phyloP scores from a whole-genome alignment of 1,284 basidiomycete genomes.

The Phylloboletellus chloephorus region DNA sequence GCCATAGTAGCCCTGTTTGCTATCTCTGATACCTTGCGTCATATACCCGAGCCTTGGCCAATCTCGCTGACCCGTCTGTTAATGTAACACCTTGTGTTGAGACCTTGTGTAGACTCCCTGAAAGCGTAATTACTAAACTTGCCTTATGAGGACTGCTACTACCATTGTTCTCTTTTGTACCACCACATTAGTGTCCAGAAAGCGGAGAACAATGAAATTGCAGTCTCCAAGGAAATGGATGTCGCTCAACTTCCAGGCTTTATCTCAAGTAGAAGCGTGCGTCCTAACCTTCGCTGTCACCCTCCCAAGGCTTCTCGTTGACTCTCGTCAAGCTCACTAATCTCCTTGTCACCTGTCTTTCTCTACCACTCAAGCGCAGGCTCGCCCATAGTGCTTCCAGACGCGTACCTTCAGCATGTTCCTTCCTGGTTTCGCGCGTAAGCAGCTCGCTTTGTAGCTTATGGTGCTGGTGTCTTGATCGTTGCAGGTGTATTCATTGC shows the following conservation, averaged over 20 bases:
- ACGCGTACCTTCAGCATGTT: constrained; percentile 26
- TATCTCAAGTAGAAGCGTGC: too few species aligned
- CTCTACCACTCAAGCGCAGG: constrained; percentile 22
- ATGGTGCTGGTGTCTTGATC: neutral
- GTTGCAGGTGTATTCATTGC: constrained; percentile 61
- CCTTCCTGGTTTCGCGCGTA: constrained; percentile 46
- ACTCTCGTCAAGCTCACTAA: constrained; percentile 16
- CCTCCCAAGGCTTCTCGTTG: constrained; percentile 3
- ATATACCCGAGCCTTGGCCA: constrained; percentile 25
- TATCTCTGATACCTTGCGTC: constrained; percentile 21
- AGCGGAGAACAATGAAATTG: constrained; percentile 23
- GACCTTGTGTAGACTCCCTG: constrained; percentile 10
- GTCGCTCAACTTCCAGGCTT: neutral
- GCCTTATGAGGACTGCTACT: constrained; percentile 17
- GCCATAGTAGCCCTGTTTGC: constrained; percentile 9
- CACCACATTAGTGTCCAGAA: constrained; percentile 6
- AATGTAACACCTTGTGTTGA: constrained; percentile 8
- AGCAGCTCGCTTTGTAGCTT: constrained; percentile 21
- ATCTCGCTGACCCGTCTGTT: constrained; percentile 4
- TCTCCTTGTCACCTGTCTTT: constrained; percentile 3
- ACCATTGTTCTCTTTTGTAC: constrained; percentile 20
- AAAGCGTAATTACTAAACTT: too few species aligned
- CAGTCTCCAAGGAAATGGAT: constrained; percentile 25
- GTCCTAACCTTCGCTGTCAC: constrained; percentile 2
- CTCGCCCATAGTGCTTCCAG: constrained; percentile 15